Evolutionary conservation across 2,329 filamentous ascomycete genomes (phyloP), one percentile per base, ranked within the genome.

Genomic region (Colletotrichum chlorophyti): DNA sequence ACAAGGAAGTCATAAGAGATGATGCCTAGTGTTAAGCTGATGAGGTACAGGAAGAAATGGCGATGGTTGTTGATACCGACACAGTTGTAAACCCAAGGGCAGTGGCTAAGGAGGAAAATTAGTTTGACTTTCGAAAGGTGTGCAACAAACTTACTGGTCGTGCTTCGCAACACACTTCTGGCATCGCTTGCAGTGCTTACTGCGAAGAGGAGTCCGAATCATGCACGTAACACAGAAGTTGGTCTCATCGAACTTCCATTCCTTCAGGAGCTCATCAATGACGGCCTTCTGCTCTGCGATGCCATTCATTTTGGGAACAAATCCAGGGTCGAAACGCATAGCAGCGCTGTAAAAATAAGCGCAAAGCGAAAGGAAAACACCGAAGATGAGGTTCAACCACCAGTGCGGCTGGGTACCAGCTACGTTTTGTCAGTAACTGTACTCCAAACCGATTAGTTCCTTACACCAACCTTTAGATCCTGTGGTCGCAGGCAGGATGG

Each of bases 1-100:
- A 88, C 81, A 32, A 97, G 71, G 71, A 83, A 85, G 64, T 96
- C 84, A 64, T 93, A 88, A 2, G 85, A 67, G 3, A 91, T 64
- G 31, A 98, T 89, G 26, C 92, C 92, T 14, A 90, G 63, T 52
- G 92, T 90, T 62, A 99, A 77, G 67, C 77, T 87, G 37, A 96
- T 77, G 15, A 99, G 83, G 71, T 98, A 99, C 46, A 97, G 78
- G 68, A 97, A 90, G 74, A 99, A 99, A 66, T 97, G 93, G 12
- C 95, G 88, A 69, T 98, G 91, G 72, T 98, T 99, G 77, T 98
- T 98, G 63, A 95, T 85, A 38, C 91, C 95, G 37, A 99, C 86
- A 68, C 95, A 99, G 74, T 97, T 98, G 76, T 96, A 91, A 21
- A 98, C 91, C 95, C 95, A 99, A 0, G 95, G 95, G 69, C 95